A percentile compares a stretch with the other conserved stretches of the same genome.
Conservation (phyloP, 192 early-diverging fungal species). For the Linnemannia schmuckeri region DNA sequence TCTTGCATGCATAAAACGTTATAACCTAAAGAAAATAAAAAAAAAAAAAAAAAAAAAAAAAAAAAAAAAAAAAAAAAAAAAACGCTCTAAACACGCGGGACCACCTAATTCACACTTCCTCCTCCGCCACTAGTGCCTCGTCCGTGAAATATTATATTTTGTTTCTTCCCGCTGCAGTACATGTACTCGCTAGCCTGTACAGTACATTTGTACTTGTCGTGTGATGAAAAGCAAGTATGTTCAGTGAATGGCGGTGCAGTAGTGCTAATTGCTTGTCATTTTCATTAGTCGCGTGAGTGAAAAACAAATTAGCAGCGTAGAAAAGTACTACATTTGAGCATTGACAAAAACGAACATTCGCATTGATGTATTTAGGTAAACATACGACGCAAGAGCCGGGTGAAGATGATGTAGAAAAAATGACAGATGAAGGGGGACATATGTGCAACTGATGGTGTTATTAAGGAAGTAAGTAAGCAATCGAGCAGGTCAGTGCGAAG, state of each 20-base stretch:
- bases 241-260: background rate
- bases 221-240: background rate
- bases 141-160: background rate
- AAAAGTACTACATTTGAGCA: background rate
- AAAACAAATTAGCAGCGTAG: background rate
- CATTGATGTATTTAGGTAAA: no score
- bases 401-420: no score
- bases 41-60: no score
- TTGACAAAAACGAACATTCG: background rate
- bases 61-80: no score
- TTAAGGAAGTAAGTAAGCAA: no score
- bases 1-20: background rate
- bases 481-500: no score
- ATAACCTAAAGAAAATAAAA: background rate
- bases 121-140: background rate
- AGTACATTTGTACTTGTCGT: background rate
- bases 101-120: no score
- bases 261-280: background rate
- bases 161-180: background rate
- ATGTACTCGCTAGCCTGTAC: background rate
- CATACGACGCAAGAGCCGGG: no score
- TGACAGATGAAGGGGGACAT: no score
- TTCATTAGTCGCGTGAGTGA: background rate
- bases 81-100: background rate
- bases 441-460: no score